phyloP scores from a whole-genome alignment of 1,284 basidiomycete genomes.

The Cutaneotrichosporon spelunceum region DNA sequence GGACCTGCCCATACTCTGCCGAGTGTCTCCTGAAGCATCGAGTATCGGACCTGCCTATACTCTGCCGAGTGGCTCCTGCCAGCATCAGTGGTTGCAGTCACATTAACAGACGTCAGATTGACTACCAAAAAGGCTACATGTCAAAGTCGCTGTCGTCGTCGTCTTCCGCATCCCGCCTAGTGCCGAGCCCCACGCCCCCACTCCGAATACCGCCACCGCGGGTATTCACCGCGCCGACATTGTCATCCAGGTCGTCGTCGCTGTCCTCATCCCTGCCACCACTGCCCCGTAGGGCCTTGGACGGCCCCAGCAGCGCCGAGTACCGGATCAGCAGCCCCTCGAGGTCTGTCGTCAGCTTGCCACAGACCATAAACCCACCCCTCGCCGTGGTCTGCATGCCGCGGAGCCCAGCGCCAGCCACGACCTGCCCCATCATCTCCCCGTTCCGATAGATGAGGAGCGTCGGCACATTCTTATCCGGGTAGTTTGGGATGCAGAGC shows the following conservation, averaged over 20 bases:
- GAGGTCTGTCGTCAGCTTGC: constrained; percentile 33
- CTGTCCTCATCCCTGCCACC: constrained; percentile 8
- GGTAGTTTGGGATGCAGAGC: constrained; percentile 94
- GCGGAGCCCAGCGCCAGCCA: constrained; percentile 61
- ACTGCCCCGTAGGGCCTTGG: constrained; percentile 25
- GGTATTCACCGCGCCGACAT: constrained; percentile 40
- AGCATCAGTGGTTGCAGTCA: no score
- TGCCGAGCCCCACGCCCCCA: constrained; percentile 27
- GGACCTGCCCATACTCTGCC: no score
- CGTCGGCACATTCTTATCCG: constrained; percentile 87
- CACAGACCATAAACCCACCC: constrained; percentile 56
- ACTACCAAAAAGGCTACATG: constrained; percentile 25
- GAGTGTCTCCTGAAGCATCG: no score
- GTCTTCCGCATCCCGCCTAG: constrained; percentile 29
- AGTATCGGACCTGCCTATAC: no score
- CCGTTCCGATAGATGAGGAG: constrained; percentile 89
- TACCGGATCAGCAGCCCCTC: constrained; percentile 45
- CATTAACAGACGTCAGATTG: no score
- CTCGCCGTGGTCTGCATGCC: constrained; percentile 73
- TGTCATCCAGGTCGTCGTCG: constrained; percentile 30
- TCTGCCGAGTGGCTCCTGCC: no score
- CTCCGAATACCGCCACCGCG: constrained; percentile 33
- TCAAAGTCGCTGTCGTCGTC: constrained; percentile 49
- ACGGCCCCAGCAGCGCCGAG: constrained; percentile 44
- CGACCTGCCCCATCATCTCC: constrained; percentile 78